These are phyloP conservation scores for Nannizzia gypsea DNA, from an alignment of 2,329 filamentous ascomycete genomes.

Conservation along the genomic window DNA sequence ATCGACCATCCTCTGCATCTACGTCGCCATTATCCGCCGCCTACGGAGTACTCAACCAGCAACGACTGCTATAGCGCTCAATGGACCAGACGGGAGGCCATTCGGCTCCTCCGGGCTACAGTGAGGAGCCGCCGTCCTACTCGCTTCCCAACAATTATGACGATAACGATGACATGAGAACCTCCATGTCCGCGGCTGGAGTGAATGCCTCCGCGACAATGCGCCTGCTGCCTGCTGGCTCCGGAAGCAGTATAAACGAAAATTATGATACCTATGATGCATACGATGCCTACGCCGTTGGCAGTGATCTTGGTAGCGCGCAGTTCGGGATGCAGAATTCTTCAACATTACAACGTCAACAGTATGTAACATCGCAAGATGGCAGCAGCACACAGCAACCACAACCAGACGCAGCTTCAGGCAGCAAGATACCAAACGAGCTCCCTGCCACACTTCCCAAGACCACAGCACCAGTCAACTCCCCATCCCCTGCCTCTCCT, in stretches of 20 bases:
- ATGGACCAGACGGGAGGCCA: conserved; percentile 15
- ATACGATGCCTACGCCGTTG: conserved; percentile 7
- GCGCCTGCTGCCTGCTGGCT: conserved; percentile 32
- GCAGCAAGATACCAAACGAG: background rate
- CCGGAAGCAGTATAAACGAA: conserved; percentile 1
- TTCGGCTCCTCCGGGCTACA: conserved; percentile 26
- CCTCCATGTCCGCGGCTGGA: conserved; percentile 14
- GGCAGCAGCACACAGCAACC: background rate
- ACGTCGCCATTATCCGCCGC: background rate
- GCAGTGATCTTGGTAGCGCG: conserved; percentile 10
- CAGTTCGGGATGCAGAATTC: conserved; percentile 7
- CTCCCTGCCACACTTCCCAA: background rate
- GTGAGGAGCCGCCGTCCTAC: conserved; percentile 36
- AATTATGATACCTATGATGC: background rate
- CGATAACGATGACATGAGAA: conserved; percentile 21
- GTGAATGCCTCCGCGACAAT: conserved; percentile 31
- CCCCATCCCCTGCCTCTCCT: background rate
- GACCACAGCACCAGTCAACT: background rate
- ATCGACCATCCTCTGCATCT: background rate
- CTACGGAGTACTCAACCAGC: background rate
- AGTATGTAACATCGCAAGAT: conserved; percentile 25
- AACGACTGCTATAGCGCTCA: background rate
- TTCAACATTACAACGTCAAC: conserved; percentile 15
- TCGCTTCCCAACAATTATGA: conserved; percentile 19
- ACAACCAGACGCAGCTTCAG: background rate